Percentiles rank a stretch among this genome's conserved stretches.
Evolutionary conservation across 2,329 filamentous ascomycete species (phyloP).

Genomic region (Penicillium sp.): DNA sequence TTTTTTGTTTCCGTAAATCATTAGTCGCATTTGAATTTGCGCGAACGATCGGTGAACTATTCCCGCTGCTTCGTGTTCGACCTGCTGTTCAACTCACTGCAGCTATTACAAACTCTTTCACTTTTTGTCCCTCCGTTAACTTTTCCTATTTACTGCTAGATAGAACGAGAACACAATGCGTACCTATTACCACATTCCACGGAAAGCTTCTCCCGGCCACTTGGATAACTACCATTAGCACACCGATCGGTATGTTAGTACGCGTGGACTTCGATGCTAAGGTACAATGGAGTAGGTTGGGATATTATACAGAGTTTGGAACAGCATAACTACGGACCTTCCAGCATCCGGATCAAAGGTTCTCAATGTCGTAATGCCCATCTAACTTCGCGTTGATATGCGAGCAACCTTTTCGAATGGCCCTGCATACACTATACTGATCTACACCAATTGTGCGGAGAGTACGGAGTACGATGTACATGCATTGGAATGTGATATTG

Average conservation of each 20-base stretch:
- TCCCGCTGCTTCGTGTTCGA: not conserved
- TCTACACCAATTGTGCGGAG: not conserved
- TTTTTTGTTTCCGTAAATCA: not conserved
- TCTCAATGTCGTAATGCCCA: not conserved
- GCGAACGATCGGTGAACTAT: not conserved
- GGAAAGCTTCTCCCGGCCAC: not conserved
- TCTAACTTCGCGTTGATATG: not conserved
- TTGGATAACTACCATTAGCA: not conserved
- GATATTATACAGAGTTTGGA: not conserved
- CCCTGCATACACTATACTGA: not conserved
- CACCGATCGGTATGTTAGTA: conserved; percentile 12
- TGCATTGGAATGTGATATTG: conserved; percentile 22
- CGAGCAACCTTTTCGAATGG: not conserved
- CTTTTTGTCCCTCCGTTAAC: not conserved
- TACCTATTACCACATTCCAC: conserved; percentile 8
- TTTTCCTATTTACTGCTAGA: not conserved
- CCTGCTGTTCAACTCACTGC: no score
- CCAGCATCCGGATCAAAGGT: not conserved
- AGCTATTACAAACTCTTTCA: not conserved
- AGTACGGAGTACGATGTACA: not conserved
- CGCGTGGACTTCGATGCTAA: not conserved
- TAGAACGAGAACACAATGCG: not conserved
- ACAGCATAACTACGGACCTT: not conserved
- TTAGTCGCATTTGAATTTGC: not conserved
- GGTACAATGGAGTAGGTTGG: not conserved